Percentiles rank a stretch among this genome's conserved stretches.
Conservation (phyloP, 1,284 basidiomycete species). For the Ustilago trichophora region DNA sequence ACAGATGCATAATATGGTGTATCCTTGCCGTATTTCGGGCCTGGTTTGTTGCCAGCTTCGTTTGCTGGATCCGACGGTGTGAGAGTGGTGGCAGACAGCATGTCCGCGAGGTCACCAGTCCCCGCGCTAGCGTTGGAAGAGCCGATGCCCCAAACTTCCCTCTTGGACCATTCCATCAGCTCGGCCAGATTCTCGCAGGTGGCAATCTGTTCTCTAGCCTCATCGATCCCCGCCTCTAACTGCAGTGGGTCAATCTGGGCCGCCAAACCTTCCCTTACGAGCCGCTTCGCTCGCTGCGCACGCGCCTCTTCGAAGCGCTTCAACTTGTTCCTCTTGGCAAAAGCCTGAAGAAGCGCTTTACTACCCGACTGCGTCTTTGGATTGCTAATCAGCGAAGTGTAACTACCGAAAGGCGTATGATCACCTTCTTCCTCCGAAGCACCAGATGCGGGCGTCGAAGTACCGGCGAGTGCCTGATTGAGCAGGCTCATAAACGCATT, state of each 20-base stretch:
- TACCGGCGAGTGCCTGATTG: slow-evolving; percentile 28
- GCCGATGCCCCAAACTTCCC: slow-evolving; percentile 42
- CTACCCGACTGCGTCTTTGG: slow-evolving; percentile 18
- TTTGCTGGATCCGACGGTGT: no score
- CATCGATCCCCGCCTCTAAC: slow-evolving; percentile 46
- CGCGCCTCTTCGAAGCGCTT: slow-evolving; percentile 18
- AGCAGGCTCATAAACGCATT: slow-evolving; percentile 39
- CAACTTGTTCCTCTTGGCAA: slow-evolving; percentile 29
- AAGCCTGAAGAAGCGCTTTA: slow-evolving; percentile 26
- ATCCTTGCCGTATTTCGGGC: slow-evolving; percentile 43
- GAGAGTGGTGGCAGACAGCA: neutral
- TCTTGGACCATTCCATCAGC: slow-evolving; percentile 36
- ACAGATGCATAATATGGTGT: slow-evolving; percentile 59
- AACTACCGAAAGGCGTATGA: slow-evolving; percentile 32
- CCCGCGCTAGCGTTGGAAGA: neutral
- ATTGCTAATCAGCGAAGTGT: slow-evolving; percentile 32
- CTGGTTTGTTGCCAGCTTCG: no score
- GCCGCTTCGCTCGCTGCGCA: slow-evolving; percentile 15
- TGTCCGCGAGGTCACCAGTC: neutral
- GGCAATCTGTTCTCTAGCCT: slow-evolving; percentile 38
- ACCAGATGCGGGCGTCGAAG: neutral
- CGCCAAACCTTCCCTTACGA: slow-evolving; percentile 36
- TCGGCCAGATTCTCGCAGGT: slow-evolving; percentile 45
- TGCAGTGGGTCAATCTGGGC: slow-evolving; percentile 25
- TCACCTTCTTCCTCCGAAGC: neutral